These are phyloP conservation scores for Mycena alexandri DNA, from an alignment of 768 basidiomycete genomes.

Conservation along the genomic window DNA sequence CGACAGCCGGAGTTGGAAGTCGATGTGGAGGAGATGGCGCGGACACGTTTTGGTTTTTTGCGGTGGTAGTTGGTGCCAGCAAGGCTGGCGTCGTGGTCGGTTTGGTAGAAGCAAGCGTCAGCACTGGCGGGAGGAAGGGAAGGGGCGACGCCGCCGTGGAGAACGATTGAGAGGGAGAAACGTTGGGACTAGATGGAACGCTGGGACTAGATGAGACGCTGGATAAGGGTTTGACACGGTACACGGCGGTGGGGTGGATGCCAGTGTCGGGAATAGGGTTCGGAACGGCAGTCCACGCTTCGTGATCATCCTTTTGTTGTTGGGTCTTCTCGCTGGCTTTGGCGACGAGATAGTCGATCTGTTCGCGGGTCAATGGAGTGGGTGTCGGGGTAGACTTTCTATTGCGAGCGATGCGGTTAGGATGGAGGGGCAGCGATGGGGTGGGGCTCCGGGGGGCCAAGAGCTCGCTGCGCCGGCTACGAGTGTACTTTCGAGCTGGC, in stretches of 20 bases:
- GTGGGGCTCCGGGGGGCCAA: not conserved
- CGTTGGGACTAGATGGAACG: constrained; percentile 36
- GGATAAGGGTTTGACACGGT: constrained; percentile 42
- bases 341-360: constrained; percentile 33
- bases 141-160: constrained; percentile 1
- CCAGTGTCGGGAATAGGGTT: constrained; percentile 64
- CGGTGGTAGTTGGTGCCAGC: constrained; percentile 31
- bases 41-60: constrained; percentile 23
- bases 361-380: constrained; percentile 28
- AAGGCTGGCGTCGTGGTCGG: constrained; percentile 17
- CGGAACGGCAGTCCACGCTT: constrained; percentile 56
- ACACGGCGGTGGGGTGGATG: constrained; percentile 46
- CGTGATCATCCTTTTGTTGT: constrained; percentile 36
- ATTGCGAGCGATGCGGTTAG: constrained; percentile 37
- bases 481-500: constrained; percentile 24
- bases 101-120: constrained; percentile 9
- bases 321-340: constrained; percentile 35
- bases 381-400: constrained; percentile 34
- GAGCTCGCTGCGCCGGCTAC: constrained; percentile 20
- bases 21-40: constrained; percentile 45
- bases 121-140: constrained; percentile 9
- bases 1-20: constrained; percentile 58
- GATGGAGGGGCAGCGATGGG: constrained; percentile 9
- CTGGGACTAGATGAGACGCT: constrained; percentile 38
- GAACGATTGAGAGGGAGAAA: constrained; percentile 17